Evolutionary conservation across 140 eudicot genomes (phyloP).

Genomic region (Cichorium intybus): DNA sequence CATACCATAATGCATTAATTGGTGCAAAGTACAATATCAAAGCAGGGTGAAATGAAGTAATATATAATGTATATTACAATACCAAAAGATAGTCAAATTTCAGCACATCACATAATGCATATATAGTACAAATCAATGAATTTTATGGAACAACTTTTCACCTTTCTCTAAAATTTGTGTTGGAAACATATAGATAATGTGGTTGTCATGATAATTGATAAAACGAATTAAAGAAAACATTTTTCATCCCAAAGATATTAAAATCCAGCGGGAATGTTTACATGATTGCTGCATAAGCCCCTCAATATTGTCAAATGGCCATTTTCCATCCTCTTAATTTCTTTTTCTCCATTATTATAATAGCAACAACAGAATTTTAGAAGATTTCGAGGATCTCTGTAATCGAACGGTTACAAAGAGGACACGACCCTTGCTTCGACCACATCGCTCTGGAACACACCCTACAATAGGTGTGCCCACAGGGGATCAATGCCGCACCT

Average conservation of each 20-base stretch:
- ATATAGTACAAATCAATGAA: background rate
- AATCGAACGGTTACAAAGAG: conserved; percentile 66
- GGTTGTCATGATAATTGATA: too few species aligned
- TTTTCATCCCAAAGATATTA: too few species aligned
- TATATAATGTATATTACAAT: background rate
- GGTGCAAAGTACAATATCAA: background rate
- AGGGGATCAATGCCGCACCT: conserved; percentile 85
- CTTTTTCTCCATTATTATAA: background rate
- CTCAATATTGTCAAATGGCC: background rate
- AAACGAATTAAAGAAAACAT: too few species aligned
- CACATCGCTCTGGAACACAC: conserved; percentile 76
- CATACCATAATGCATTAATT: background rate
- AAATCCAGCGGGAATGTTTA: background rate
- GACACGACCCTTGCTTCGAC: conserved; percentile 76
- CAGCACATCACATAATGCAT: background rate
- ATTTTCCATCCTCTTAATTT: conserved; percentile 8
- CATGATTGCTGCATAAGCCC: conserved; percentile 3
- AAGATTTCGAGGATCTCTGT: conserved; percentile 72
- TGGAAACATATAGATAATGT: background rate
- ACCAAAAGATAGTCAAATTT: background rate
- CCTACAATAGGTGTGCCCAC: conserved; percentile 89
- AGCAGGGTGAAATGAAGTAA: too few species aligned
- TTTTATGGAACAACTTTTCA: background rate
- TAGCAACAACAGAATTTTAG: conserved; percentile 9
- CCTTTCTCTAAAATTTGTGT: too few species aligned